phyloP scores from a whole-genome alignment of 306 rosid genomes.

The Lablab purpureus region DNA sequence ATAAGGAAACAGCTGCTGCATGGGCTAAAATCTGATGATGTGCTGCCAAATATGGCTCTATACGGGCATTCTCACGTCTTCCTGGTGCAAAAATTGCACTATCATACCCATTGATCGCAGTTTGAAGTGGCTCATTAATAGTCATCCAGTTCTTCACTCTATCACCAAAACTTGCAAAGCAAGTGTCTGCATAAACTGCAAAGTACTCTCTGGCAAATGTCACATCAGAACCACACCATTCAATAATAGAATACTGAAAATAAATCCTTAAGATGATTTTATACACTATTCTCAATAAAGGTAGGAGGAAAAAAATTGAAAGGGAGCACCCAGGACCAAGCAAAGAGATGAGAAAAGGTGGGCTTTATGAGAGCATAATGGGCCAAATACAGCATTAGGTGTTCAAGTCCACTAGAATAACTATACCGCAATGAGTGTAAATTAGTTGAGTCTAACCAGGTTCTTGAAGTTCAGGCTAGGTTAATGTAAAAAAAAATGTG shows the following conservation, averaged over 20 bases:
- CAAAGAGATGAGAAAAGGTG: background rate
- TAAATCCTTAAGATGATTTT: background rate
- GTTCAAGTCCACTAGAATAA: slow-evolving; percentile 17
- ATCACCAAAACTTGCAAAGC: slow-evolving; percentile 93
- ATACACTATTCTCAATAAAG: background rate
- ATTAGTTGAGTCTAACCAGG: background rate
- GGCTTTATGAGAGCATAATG: background rate
- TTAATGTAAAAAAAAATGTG: background rate
- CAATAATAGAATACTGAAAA: slow-evolving; percentile 21
- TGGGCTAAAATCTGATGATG: slow-evolving; percentile 94
- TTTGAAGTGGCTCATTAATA: slow-evolving; percentile 89
- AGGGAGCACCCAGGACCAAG: background rate
- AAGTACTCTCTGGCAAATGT: slow-evolving; percentile 73
- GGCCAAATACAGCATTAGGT: slow-evolving; percentile 6
- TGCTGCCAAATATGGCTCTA: slow-evolving; percentile 81
- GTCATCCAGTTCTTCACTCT: slow-evolving; percentile 94
- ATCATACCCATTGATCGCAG: slow-evolving; percentile 80
- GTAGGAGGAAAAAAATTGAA: background rate
- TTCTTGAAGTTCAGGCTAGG: background rate
- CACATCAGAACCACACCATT: slow-evolving; percentile 42
- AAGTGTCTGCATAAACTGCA: slow-evolving; percentile 80
- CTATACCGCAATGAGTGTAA: background rate
- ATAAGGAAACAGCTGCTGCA: slow-evolving; percentile 78
- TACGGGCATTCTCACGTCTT: slow-evolving; percentile 61
- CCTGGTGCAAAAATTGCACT: slow-evolving; percentile 79